These are phyloP conservation scores for Pleurotus djamor DNA, from an alignment of 768 basidiomycete species.

Conservation along the genomic window DNA sequence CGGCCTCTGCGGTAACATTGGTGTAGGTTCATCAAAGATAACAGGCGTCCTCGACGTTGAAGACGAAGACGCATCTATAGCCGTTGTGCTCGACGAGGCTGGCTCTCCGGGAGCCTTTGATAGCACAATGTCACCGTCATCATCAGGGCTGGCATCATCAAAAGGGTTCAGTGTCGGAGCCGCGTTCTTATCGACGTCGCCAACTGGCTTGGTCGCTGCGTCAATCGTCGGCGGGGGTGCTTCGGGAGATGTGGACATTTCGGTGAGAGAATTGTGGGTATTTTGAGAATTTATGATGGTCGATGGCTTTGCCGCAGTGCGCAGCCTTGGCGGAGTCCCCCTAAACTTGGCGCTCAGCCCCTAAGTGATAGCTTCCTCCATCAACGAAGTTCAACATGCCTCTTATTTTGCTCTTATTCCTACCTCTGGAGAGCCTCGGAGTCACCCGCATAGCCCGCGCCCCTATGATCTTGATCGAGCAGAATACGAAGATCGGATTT, in stretches of 20 bases:
- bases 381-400: too few relatives aligned
- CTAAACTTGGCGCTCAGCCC: too few relatives aligned
- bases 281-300: too few relatives aligned
- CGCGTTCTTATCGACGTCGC: background rate
- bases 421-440: too few relatives aligned
- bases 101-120: background rate
- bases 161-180: constrained; percentile 1
- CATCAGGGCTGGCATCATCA: background rate
- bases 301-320: too few relatives aligned
- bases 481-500: too few relatives aligned
- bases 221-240: background rate
- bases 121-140: background rate
- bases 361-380: too few relatives aligned
- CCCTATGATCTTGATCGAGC: too few relatives aligned
- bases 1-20: background rate
- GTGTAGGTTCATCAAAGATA: background rate
- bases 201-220: background rate
- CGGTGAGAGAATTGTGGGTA: too few relatives aligned
- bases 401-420: too few relatives aligned
- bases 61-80: background rate
- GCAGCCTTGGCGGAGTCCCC: too few relatives aligned
- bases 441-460: too few relatives aligned
- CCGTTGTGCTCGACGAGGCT: background rate
- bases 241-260: background rate
- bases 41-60: background rate